phyloP scores from a whole-genome alignment of 2,329 filamentous ascomycete genomes.

The Calonectria leucothoes region DNA sequence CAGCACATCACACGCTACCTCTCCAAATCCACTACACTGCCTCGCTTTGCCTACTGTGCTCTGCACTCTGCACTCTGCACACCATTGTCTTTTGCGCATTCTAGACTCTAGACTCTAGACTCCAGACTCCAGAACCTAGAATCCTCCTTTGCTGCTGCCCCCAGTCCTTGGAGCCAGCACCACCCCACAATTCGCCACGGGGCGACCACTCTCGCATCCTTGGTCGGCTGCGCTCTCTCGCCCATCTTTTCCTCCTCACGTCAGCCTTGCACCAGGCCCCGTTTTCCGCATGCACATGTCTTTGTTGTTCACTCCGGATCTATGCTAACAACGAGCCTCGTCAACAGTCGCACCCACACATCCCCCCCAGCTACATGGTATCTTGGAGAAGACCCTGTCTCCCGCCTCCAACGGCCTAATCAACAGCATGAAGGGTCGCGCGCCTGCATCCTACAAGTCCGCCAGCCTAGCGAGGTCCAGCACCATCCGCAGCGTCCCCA shows the following conservation, averaged over 20 bases:
- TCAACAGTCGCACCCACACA: slow-evolving; percentile 32
- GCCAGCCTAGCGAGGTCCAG: slow-evolving; percentile 45
- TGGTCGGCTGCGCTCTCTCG: slow-evolving; percentile 18
- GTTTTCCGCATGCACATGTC: slow-evolving; percentile 6
- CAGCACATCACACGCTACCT: neutral
- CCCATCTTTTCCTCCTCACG: slow-evolving; percentile 23
- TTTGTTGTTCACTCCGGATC: slow-evolving; percentile 1
- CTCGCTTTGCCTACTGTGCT: neutral
- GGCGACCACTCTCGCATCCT: slow-evolving; percentile 23
- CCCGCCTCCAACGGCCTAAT: slow-evolving; percentile 53
- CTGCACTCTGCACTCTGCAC: neutral
- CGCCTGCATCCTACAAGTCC: slow-evolving; percentile 47
- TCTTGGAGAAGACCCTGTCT: slow-evolving; percentile 47
- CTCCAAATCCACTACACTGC: neutral
- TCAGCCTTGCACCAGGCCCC: slow-evolving; percentile 28
- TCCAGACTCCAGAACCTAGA: neutral
- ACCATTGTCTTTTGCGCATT: slow-evolving; percentile 23
- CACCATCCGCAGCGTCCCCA: slow-evolving; percentile 69
- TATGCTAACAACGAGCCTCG: slow-evolving; percentile 35
- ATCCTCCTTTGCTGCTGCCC: slow-evolving; percentile 12
- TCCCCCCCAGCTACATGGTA: slow-evolving; percentile 44
- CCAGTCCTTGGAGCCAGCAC: slow-evolving; percentile 38
- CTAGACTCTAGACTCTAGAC: neutral
- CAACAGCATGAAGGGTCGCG: slow-evolving; percentile 53
- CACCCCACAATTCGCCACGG: slow-evolving; percentile 38